Base-by-base conservation (phyloP, 495 filamentous ascomycete genomes). In the Penicillium egyptiacum region DNA sequence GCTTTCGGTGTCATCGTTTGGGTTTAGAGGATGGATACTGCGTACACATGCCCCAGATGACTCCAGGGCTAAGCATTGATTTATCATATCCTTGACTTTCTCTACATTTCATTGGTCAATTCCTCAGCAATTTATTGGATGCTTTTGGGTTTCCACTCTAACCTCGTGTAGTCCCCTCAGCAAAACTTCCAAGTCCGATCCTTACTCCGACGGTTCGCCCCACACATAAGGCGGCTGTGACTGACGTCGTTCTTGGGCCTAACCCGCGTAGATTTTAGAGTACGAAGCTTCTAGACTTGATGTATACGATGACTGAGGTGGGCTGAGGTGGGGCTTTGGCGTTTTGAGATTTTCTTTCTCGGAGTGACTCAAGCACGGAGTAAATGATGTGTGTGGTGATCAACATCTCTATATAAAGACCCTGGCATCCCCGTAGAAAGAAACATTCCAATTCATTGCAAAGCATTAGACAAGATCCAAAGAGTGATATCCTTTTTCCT, bases 261-360 rank as follows among this genome's bases (percentile, higher is more conserved):
- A 3, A 31, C 30, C 19, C 6, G 12, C 5, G 3, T 14, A 4
- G 4, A 4, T 44, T 28, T 31, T 53, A 25, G 14, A 49, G 58
- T 42, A 49, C 47, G 52, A 17, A n/a, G 6, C 16, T 62, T 67
- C 45, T 19, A 51, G 45, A 25, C 39, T 54, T 26, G 23, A 57
- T 23, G 49, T 35, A 47, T 42, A 37, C 53, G 42, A 56, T 53
- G 51, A 40, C 41, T 59, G 19, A 39, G 20, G 22, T 2, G n/a
- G n/a, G n/a, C n/a, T n/a, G n/a, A n/a, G n/a, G 56, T 64, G 64
- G 61, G 57, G 58, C 55, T n/a, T n/a, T 50, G 41, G 47, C 25
- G 37, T 57, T 55, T 7, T 26, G 22, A 50, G 26, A 35, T 53
- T 52, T 45, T 50, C 37, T 59, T 55, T 53, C 53, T 53, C 60